phyloP scores from a whole-genome alignment of 2,329 filamentous ascomycete genomes.

The Sclerotinia minor region DNA sequence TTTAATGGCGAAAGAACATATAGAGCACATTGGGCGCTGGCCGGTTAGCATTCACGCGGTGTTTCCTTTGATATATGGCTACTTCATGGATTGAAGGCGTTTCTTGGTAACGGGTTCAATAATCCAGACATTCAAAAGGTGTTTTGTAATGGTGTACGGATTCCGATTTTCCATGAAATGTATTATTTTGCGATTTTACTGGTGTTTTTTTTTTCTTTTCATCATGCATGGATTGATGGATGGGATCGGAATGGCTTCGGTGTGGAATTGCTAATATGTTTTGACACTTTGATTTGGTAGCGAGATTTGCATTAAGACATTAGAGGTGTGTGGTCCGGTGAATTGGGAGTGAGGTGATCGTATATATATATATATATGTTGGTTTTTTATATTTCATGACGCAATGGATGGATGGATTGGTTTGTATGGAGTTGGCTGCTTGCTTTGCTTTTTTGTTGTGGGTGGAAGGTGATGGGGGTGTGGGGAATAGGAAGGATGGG shows the following conservation, averaged over 20 bases:
- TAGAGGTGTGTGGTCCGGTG: not conserved
- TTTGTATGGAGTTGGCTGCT: not conserved
- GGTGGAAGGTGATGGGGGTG: not conserved
- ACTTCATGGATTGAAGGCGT: not conserved
- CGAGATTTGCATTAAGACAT: not conserved
- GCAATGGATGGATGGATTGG: not conserved
- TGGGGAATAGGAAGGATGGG: not conserved
- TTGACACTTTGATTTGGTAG: not conserved
- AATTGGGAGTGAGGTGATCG: not conserved
- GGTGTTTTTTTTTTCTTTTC: not conserved
- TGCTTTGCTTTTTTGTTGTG: not conserved
- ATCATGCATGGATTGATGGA: conserved; percentile 12
- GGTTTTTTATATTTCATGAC: conserved; percentile 5
- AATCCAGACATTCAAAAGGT: not conserved
- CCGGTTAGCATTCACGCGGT: conserved; percentile 14
- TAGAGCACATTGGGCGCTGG: conserved; percentile 3
- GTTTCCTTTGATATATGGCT: not conserved
- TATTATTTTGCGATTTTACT: conserved; percentile 9
- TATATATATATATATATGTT: conserved; percentile 9
- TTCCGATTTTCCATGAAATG: not conserved
- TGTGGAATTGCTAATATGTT: conserved; percentile 1
- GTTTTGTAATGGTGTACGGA: not conserved
- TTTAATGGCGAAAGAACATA: conserved; percentile 2
- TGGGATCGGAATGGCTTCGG: conserved; percentile 2
- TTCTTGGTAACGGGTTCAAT: not conserved